These are phyloP conservation scores for Macrolepiota fuliginosa DNA, from an alignment of 768 basidiomycete species.

Conservation along the genomic window DNA sequence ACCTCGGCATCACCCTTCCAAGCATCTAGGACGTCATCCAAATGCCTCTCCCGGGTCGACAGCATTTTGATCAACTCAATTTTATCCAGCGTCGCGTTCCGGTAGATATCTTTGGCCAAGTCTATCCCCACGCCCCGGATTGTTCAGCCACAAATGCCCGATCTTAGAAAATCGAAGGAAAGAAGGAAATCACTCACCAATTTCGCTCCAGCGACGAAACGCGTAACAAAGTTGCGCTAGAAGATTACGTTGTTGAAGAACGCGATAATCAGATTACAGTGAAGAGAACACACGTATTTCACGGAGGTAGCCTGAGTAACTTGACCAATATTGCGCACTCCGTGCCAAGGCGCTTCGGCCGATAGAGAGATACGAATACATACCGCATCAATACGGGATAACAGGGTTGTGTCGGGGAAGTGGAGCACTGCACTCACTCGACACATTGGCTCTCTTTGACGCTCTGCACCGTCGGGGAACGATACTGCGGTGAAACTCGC, in stretches of 20 bases:
- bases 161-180: slow-evolving; percentile 11
- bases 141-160: slow-evolving; percentile 15
- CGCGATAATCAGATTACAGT: slow-evolving; percentile 8
- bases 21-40: neutral
- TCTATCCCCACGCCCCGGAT: slow-evolving; percentile 5
- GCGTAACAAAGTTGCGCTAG: slow-evolving; percentile 76
- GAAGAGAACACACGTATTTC: slow-evolving; percentile 62
- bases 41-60: neutral
- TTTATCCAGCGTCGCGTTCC: slow-evolving; percentile 62
- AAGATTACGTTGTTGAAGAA: neutral
- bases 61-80: slow-evolving; percentile 46
- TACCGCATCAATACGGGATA: neutral
- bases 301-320: slow-evolving; percentile 79
- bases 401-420: neutral
- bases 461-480: slow-evolving; percentile 29
- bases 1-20: slow-evolving; percentile 1
- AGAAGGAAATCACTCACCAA: slow-evolving; percentile 42
- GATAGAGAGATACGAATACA: neutral
- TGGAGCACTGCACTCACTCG: slow-evolving; percentile 21
- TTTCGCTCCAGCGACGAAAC: slow-evolving; percentile 71
- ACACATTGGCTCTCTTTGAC: slow-evolving; percentile 36
- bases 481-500: slow-evolving; percentile 13
- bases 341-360: slow-evolving; percentile 63
- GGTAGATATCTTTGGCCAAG: slow-evolving; percentile 42
- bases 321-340: slow-evolving; percentile 83